phyloP scores from a whole-genome alignment of 768 basidiomycete genomes.

The Mycena galericulata region DNA sequence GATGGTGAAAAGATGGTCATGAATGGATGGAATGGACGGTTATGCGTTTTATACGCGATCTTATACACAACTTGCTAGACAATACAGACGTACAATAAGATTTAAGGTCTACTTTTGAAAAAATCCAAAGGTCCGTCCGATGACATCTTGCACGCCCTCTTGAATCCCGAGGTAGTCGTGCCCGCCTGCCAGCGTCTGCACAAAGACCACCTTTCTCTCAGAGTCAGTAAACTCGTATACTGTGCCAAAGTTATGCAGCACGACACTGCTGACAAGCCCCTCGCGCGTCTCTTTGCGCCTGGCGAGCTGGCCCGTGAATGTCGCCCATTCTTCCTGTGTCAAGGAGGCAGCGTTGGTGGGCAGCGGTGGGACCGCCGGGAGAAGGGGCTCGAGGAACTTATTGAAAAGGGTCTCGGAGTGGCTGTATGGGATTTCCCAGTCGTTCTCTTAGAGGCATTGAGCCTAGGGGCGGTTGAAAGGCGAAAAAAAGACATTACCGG shows the following conservation, averaged over 20 bases:
- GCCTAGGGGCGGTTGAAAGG: neutral
- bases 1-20: too few species aligned
- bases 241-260: slow-evolving; percentile 61
- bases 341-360: slow-evolving; percentile 50
- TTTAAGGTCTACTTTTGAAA: slow-evolving; percentile 1
- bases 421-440: slow-evolving; percentile 76
- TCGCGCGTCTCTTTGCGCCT: slow-evolving; percentile 56
- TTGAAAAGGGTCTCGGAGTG: slow-evolving; percentile 81
- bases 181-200: slow-evolving; percentile 72
- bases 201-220: slow-evolving; percentile 63
- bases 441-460: slow-evolving; percentile 55
- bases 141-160: slow-evolving; percentile 81
- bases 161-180: slow-evolving; percentile 73
- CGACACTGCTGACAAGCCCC: slow-evolving; percentile 57
- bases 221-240: slow-evolving; percentile 64
- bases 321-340: slow-evolving; percentile 57
- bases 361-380: slow-evolving; percentile 59
- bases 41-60: too few species aligned
- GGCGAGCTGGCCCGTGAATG: slow-evolving; percentile 52
- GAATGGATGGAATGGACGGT: too few species aligned
- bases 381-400: slow-evolving; percentile 69
- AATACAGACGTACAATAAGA: neutral
- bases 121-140: slow-evolving; percentile 53
- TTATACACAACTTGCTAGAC: too few species aligned
- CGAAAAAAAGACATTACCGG: slow-evolving; percentile 51